phyloP scores from a whole-genome alignment of 768 basidiomycete species.

The Suillus cothurnatus region DNA sequence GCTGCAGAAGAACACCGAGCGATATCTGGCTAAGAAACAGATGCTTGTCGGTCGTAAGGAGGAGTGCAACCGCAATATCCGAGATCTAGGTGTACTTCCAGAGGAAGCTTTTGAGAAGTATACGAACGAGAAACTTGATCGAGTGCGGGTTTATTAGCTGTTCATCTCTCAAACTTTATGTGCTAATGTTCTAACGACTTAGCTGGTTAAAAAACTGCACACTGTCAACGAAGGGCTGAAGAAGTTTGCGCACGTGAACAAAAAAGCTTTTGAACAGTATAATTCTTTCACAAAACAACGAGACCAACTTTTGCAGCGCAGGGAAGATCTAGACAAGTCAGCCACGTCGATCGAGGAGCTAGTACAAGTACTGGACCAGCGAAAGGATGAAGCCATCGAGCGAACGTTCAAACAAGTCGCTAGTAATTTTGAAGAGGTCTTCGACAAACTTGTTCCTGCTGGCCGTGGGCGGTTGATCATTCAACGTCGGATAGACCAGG shows the following conservation, averaged over 20 bases:
- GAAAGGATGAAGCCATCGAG: conserved; percentile 99
- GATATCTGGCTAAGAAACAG: conserved; percentile 90
- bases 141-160: conserved; percentile 50
- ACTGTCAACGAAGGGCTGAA: conserved; percentile 90
- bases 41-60: conserved; percentile 85
- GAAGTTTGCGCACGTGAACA: conserved; percentile 98
- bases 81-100: conserved; percentile 94
- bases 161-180: background rate
- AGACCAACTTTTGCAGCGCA: conserved; percentile 82
- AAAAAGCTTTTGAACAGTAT: conserved; percentile 99
- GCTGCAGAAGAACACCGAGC: conserved; percentile 94
- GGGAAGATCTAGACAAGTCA: conserved; percentile 90
- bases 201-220: conserved; percentile 95
- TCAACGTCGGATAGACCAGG: conserved; percentile 87
- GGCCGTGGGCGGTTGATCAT: conserved; percentile 92
- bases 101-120: conserved; percentile 99
- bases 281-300: conserved; percentile 97
- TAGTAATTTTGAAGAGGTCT: conserved; percentile 95
- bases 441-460: conserved; percentile 93
- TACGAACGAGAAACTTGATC: conserved; percentile 82
- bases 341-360: conserved; percentile 90
- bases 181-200: conserved; percentile 7
- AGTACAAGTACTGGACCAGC: conserved; percentile 90
- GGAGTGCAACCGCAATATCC: conserved; percentile 93
- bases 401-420: conserved; percentile 98